phyloP scores from a whole-genome alignment of 2,329 filamentous ascomycete genomes.

The Xylaria sp. region DNA sequence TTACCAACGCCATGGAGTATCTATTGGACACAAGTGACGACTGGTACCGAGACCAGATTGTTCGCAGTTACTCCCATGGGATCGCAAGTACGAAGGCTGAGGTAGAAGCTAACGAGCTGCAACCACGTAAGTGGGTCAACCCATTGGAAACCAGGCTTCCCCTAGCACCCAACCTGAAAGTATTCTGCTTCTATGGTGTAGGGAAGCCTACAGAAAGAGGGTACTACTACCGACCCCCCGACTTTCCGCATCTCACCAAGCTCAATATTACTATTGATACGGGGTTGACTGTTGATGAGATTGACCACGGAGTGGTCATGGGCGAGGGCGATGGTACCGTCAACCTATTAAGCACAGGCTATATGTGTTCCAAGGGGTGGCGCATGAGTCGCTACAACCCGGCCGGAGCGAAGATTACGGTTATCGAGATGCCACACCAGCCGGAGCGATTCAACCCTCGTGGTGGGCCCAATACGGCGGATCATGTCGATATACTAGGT shows the following conservation, averaged over 20 bases:
- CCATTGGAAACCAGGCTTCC: slow-evolving; percentile 90
- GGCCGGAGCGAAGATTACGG: slow-evolving; percentile 79
- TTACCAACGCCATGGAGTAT: slow-evolving; percentile 79
- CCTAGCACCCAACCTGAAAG: slow-evolving; percentile 86
- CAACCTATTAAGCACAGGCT: slow-evolving; percentile 88
- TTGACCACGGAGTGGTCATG: slow-evolving; percentile 92
- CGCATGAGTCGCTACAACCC: slow-evolving; percentile 94
- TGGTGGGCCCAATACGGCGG: slow-evolving; percentile 76
- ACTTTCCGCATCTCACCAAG: slow-evolving; percentile 70
- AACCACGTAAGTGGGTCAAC: slow-evolving; percentile 90
- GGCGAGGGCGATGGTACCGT: slow-evolving; percentile 97
- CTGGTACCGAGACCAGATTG: slow-evolving; percentile 84
- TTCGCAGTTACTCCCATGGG: slow-evolving; percentile 84
- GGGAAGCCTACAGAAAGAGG: slow-evolving; percentile 92
- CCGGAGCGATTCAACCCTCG: slow-evolving; percentile 91
- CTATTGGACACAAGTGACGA: slow-evolving; percentile 80
- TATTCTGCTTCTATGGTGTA: slow-evolving; percentile 97
- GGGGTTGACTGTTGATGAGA: slow-evolving; percentile 64
- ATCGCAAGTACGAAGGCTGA: slow-evolving; percentile 82
- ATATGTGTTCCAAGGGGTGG: slow-evolving; percentile 98
- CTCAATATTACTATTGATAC: slow-evolving; percentile 81
- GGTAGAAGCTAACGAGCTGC: slow-evolving; percentile 83
- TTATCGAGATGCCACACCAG: slow-evolving; percentile 96
- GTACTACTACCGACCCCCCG: slow-evolving; percentile 84
- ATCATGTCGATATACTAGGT: slow-evolving; percentile 96